phyloP scores from a whole-genome alignment of 345 rosid genomes.

The Citrus glauca region DNA sequence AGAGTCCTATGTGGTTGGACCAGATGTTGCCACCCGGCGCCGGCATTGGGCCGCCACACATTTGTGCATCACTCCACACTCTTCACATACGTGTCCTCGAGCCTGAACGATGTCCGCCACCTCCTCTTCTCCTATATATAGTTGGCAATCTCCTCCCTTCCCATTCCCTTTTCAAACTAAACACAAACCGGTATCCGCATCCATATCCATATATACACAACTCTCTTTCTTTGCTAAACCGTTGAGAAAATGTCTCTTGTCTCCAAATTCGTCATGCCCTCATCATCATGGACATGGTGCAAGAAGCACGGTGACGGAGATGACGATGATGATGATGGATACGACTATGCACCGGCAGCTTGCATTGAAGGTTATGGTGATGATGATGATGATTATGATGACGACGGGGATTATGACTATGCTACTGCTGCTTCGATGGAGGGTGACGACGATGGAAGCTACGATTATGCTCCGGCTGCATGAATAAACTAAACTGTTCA shows the following conservation, averaged over 20 bases:
- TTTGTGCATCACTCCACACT: constrained; percentile 8
- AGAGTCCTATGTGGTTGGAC: background rate
- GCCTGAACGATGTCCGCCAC: constrained; percentile 7
- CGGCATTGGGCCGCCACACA: constrained; percentile 8
- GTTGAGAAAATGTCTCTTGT: constrained; percentile 7
- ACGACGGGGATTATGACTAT: constrained; percentile 8
- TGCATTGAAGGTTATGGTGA: constrained; percentile 15
- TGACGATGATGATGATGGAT: background rate
- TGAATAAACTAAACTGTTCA: background rate
- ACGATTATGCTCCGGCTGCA: constrained; percentile 30
- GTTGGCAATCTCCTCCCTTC: background rate
- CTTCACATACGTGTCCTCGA: constrained; percentile 17
- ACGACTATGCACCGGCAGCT: background rate
- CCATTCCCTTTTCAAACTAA: background rate
- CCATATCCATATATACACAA: background rate
- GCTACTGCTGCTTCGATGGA: constrained; percentile 26
- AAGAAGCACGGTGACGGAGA: constrained; percentile 9
- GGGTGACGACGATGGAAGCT: constrained; percentile 3
- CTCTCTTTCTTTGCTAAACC: background rate
- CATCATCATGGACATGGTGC: background rate
- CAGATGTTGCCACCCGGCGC: background rate
- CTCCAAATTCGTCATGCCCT: background rate
- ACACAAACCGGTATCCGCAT: background rate
- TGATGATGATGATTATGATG: constrained; percentile 6
- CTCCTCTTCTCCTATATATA: constrained; percentile 5